Base-by-base conservation (phyloP, 495 filamentous ascomycete genomes). In the Talaromyces nanjingensis region DNA sequence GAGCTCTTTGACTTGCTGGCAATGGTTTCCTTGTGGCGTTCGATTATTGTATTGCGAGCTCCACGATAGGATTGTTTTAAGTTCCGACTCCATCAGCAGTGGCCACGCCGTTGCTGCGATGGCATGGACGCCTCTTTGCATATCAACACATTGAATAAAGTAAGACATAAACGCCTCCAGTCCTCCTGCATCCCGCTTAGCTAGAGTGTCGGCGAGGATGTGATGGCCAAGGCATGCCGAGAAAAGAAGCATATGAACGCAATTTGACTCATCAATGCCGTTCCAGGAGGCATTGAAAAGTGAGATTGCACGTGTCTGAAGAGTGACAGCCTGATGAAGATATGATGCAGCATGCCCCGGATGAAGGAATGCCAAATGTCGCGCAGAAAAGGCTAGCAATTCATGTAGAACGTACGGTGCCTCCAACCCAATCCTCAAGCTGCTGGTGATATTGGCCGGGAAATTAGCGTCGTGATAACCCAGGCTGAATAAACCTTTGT, bases 271-370 rank as follows among this genome's bases (percentile, higher is more conserved):
- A 6, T 68, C 65, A 0, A 71, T 33, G 1, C 68, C 64, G 18
- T 42, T 47, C 20, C 56, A 57, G 6, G 60, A 52, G 3, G 63
- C 67, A 67, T 81, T 81, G 69, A 83, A 83, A 1, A 79, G 67
- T 5, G 69, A 63, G 11, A 82, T 63, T 1, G 78, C 79, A 2
- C 69, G 72, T 0, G 75, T 81, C 56, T 82, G 79, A 2, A 83
- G 68, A n/a, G 74, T 67, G 14, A 77, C 73, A 12, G 81, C 78
- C n/a, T 76, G 71, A 49, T 75, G 67, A 47, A 70, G 68, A 63
- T 81, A 80, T 12, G 69, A 70, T 16, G 20, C 63, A 3, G 65
- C 65, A 1, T 61, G 66, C 0, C 71, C 67, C 11, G 76, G 76
- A 6, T 66, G 68, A 12, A 72, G 33, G 14, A 71, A 64, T 55